Evolutionary conservation across 2,329 filamentous ascomycete genomes (phyloP).

Genomic region (Neurospora sp.): DNA sequence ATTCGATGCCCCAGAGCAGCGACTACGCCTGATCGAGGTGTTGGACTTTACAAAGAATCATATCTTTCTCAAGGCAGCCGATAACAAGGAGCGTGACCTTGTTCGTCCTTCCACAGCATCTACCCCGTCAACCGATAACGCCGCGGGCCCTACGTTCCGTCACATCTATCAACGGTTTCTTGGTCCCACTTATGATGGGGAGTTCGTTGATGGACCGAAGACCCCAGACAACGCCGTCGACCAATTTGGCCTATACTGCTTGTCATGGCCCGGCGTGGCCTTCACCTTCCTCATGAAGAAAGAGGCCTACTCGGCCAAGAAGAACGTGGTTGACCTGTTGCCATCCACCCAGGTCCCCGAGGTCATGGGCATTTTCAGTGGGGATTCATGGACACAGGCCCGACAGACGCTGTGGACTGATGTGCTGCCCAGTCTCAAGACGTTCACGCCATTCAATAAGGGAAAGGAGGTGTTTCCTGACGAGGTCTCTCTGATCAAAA

Average conservation of each 20-base stretch:
- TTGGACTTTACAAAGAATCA: slow-evolving; percentile 79
- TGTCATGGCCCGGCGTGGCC: slow-evolving; percentile 90
- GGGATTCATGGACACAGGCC: slow-evolving; percentile 82
- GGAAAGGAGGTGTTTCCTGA: slow-evolving; percentile 75
- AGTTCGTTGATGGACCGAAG: slow-evolving; percentile 48
- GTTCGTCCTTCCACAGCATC: slow-evolving; percentile 47
- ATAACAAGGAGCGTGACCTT: slow-evolving; percentile 58
- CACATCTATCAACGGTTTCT: slow-evolving; percentile 92
- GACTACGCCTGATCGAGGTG: slow-evolving; percentile 82
- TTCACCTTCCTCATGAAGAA: slow-evolving; percentile 78
- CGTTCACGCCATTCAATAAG: slow-evolving; percentile 57
- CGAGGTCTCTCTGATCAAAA: slow-evolving; percentile 71
- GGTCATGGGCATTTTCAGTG: slow-evolving; percentile 85
- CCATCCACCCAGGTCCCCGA: slow-evolving; percentile 69
- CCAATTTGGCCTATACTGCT: slow-evolving; percentile 65
- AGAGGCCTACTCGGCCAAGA: slow-evolving; percentile 62
- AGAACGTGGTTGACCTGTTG: slow-evolving; percentile 79
- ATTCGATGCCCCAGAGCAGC: slow-evolving; percentile 90
- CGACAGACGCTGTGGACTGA: slow-evolving; percentile 69
- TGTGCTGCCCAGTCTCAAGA: slow-evolving; percentile 62
- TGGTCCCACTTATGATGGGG: slow-evolving; percentile 86
- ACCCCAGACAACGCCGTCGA: slow-evolving; percentile 27
- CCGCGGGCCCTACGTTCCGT: slow-evolving; percentile 63
- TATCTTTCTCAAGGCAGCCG: slow-evolving; percentile 64
- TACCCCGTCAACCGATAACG: slow-evolving; percentile 12